These are phyloP conservation scores for Lenwebbia sp. DNA, from an alignment of 345 rosid genomes.

Conservation along the genomic window DNA sequence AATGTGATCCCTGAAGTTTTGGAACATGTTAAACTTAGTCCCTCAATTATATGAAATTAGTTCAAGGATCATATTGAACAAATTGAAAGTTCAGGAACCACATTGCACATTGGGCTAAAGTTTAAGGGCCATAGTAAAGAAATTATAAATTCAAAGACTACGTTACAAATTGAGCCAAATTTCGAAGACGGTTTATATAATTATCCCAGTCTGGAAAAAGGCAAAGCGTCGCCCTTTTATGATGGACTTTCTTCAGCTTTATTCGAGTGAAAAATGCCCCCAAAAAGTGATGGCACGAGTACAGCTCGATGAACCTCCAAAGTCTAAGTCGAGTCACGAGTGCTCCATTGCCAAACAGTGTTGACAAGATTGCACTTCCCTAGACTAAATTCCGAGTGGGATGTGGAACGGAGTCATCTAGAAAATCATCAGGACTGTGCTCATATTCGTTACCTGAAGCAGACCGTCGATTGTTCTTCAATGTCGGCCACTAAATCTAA, in stretches of 20 bases:
- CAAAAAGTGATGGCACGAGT: not conserved
- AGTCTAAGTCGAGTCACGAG: not conserved
- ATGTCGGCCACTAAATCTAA: not conserved
- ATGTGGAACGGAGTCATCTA: not conserved
- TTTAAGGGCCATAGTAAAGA: too few species aligned
- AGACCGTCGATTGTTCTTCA: not conserved
- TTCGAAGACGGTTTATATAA: too few species aligned
- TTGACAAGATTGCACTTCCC: not conserved
- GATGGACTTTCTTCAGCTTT: not conserved
- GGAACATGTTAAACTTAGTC: too few species aligned
- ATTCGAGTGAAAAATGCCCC: not conserved
- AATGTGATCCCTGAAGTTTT: too few species aligned
- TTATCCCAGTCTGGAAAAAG: too few species aligned
- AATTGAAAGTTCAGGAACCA: too few species aligned
- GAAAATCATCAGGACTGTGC: not conserved
- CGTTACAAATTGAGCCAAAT: too few species aligned
- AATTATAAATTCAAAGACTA: too few species aligned
- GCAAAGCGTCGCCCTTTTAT: not conserved
- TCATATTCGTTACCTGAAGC: too few species aligned
- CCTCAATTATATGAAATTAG: too few species aligned
- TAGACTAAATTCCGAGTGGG: not conserved
- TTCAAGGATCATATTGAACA: too few species aligned
- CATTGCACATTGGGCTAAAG: too few species aligned
- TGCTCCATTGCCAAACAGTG: not conserved
- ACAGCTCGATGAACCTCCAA: not conserved